These are phyloP conservation scores for Teunomyces atbi DNA, from an alignment of 805 yeast species.

Conservation along the genomic window DNA sequence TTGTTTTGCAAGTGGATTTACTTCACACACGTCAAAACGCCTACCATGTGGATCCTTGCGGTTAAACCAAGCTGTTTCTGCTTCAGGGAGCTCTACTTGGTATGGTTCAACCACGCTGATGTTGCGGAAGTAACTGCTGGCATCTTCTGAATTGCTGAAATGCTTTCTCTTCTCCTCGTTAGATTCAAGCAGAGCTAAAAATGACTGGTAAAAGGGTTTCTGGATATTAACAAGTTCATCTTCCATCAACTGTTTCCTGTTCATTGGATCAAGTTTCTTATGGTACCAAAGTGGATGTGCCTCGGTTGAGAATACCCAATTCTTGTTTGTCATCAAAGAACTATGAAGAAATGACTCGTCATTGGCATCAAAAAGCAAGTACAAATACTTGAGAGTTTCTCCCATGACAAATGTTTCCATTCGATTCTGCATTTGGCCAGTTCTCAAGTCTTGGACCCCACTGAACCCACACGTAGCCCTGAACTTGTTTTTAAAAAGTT, in stretches of 20 bases:
- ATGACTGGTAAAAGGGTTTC: constrained; percentile 7
- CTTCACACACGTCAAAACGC: constrained; percentile 30
- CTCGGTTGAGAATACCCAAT: constrained; percentile 75
- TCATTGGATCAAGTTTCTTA: constrained; percentile 8
- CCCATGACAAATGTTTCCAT: constrained; percentile 92
- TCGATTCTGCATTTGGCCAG: constrained; percentile 65
- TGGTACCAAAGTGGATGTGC: constrained; percentile 88
- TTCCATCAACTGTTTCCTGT: constrained; percentile 8
- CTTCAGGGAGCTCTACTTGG: background rate
- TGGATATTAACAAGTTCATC: constrained; percentile 6
- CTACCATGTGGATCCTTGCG: constrained; percentile 16
- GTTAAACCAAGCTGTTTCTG: background rate
- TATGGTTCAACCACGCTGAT: constrained; percentile 4
- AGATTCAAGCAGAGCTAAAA: constrained; percentile 10
- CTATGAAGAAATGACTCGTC: constrained; percentile 44
- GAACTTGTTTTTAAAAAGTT: constrained; percentile 52
- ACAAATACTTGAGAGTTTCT: constrained; percentile 83
- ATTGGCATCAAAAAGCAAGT: constrained; percentile 69
- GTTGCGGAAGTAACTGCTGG: constrained; percentile 12
- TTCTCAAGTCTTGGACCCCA: constrained; percentile 67
- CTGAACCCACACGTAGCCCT: constrained; percentile 75
- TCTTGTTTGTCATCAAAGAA: constrained; percentile 35
- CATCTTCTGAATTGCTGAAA: constrained; percentile 5
- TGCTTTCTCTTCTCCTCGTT: constrained; percentile 4
- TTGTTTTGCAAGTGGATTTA: constrained; percentile 19